Percentiles rank a stretch among this genome's conserved stretches.
These are phyloP conservation scores for Podospora appendiculata DNA, from an alignment of 495 filamentous ascomycete genomes.

Conservation along the genomic window DNA sequence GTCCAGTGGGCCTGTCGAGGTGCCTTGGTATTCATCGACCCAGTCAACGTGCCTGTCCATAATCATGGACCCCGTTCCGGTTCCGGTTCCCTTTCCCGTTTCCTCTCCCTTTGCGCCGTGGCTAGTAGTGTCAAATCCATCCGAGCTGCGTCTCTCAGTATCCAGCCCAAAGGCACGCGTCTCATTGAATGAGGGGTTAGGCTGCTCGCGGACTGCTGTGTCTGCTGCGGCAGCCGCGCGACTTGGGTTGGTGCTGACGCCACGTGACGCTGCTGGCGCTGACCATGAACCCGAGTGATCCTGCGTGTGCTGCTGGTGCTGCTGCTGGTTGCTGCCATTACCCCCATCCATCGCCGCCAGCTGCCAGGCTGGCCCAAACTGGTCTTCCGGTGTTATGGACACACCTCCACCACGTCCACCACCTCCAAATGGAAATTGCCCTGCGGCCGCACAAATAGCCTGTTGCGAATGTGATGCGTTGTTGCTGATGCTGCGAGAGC, in stretches of 20 bases:
- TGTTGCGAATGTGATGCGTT: too few relatives aligned
- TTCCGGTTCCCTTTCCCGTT: conserved; percentile 2
- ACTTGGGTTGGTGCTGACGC: conserved; percentile 18
- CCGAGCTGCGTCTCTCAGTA: conserved; percentile 4
- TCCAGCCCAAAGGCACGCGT: not conserved
- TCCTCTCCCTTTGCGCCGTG: conserved; percentile 1
- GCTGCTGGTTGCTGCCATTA: not conserved
- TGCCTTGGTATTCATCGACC: not conserved
- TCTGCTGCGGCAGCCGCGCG: conserved; percentile 6
- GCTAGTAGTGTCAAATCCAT: conserved; percentile 2
- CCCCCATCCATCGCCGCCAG: conserved; percentile 16
- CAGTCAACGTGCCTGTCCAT: conserved; percentile 6
- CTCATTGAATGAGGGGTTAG: conserved; percentile 9
- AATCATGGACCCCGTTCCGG: conserved; percentile 4
- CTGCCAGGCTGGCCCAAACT: conserved; percentile 7
- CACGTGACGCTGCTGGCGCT: conserved; percentile 20
- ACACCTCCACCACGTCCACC: too few relatives aligned
- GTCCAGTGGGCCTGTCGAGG: not conserved
- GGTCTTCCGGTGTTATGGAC: not conserved
- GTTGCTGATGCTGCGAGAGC: not conserved
- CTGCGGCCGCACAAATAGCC: too few relatives aligned
- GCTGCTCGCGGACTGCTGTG: not conserved
- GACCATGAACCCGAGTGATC: conserved; percentile 13
- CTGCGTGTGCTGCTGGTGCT: conserved; percentile 1
- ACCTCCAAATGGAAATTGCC: too few relatives aligned